Evolutionary conservation across 2,329 filamentous ascomycete genomes (phyloP).

Genomic region (Fusarium virguliforme): DNA sequence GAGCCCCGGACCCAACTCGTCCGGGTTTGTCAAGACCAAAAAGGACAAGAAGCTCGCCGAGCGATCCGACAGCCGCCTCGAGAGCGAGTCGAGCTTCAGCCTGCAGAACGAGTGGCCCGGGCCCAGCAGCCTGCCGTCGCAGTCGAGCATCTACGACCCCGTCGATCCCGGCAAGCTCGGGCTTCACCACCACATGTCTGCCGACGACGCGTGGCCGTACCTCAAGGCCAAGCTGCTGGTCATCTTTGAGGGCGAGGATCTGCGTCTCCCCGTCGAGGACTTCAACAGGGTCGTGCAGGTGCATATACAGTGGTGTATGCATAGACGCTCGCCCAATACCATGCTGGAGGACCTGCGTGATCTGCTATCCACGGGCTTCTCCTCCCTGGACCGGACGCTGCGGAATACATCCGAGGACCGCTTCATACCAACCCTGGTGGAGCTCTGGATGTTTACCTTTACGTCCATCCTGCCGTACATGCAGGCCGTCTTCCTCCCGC

Average conservation of each 20-base stretch:
- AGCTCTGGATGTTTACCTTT: conserved; percentile 95
- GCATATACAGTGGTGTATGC: conserved; percentile 84
- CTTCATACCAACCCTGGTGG: conserved; percentile 90
- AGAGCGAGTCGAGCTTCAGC: conserved; percentile 66
- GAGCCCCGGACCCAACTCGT: conserved; percentile 76
- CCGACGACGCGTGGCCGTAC: conserved; percentile 87
- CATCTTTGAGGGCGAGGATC: conserved; percentile 86
- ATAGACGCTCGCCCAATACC: conserved; percentile 78
- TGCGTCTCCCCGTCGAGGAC: conserved; percentile 86
- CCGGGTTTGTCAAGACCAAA: conserved; percentile 84
- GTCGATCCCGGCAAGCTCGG: conserved; percentile 69
- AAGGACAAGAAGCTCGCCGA: conserved; percentile 89
- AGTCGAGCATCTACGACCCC: conserved; percentile 67
- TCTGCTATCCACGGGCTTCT: conserved; percentile 85
- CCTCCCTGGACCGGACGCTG: conserved; percentile 87
- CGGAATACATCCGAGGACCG: conserved; percentile 85
- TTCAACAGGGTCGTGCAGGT: conserved; percentile 85
- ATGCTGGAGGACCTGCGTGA: conserved; percentile 85
- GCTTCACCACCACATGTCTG: conserved; percentile 78
- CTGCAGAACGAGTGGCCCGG: conserved; percentile 67
- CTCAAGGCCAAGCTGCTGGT: conserved; percentile 82
- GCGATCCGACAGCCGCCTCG: conserved; percentile 67
- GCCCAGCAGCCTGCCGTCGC: conserved; percentile 67
- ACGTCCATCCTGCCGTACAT: conserved; percentile 92
- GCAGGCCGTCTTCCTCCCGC: conserved; percentile 92